Evolutionary conservation across 495 filamentous ascomycete genomes (phyloP), one percentile per base, ranked within the genome.

Genomic region (Melanomma pulvis-pyrius): DNA sequence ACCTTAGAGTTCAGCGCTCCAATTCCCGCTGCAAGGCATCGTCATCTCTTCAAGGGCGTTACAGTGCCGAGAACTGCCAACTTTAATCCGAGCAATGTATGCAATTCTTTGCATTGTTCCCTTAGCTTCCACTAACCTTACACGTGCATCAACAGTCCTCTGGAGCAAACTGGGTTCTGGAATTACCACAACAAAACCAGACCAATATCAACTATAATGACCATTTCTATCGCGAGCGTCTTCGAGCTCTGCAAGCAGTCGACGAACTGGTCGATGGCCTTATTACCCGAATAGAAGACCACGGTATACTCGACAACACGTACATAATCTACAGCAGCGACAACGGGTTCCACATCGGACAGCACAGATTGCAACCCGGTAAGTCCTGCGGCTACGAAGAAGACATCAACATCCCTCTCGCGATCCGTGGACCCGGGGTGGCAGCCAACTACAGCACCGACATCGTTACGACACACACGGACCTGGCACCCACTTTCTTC

Each of bases 281-380:
- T 0, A 73, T 91, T 1, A 61, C 69, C 0, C 79, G 81, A 0
- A 74, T 92, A 0, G 81, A 83, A 13, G 70, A 77, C 1, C 74
- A 81, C 25, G 79, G 74, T n/a, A 65, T 88, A 29, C 73, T 89
- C 8, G 86, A 90, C 12, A 84, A 89, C 63, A 91, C 88, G 0
- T 91, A 86, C 63, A 81, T 92, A 48, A 80, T 92, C 55, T 91
- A 88, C 72, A 87, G 87, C 0, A 86, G 84, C 0, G 89, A 91
- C 68, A 91, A 92, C 66, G 89, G 89, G 0, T 91, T 87, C 73
- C 87, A 90, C 65, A 88, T 91, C 57, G 84, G 87, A 22, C 89
- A 91, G 65, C 89, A 92, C 71, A 82, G 89, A 6, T 68, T 90
- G 32, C 84, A 86, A 11, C 87, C 89, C 0, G 89, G 88, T 1